Evolutionary conservation across 192 early-diverging fungal genomes (phyloP), one percentile per base, ranked within the genome.

Genomic region (Kappamyces sp.): DNA sequence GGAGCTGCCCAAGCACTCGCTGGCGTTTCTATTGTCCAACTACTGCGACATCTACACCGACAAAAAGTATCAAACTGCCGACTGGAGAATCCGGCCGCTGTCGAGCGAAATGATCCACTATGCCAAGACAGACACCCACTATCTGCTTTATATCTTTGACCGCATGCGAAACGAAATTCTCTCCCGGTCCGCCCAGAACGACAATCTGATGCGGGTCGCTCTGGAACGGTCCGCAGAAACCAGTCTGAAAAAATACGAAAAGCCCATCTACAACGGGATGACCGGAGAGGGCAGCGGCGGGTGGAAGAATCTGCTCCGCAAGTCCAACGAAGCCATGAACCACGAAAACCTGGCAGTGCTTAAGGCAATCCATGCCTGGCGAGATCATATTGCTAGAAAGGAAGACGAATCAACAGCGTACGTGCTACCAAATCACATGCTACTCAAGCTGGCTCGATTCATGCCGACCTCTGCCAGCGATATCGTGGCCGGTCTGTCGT

Each of bases 61-160:
- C 70, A 99, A 99, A 62, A 75, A 80, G 63, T 96, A 90, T 69
- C 96, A 99, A 73, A 66, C 91, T 49, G 94, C 93, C 14, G 96
- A 99, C 70, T 99, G 96, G 96, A 73, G 96, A 61, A 88, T 97
- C 54, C 88, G 89, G n/a, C 96, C 96, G 3, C 52, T 99, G 11
- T 89, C 96, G 2, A 62, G 65, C 9, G 95, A 97, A 62, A 94
- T 99, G 94, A 48, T 92, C 54, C 67, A 69, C 11, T 99, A 99
- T 67, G 96, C 96, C 0, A 81, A 91, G 9, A 76, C 81, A 7
- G 96, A 99, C 70, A 98, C 96, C 14, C 96, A 99, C 62, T 99
- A 89, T 61, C 76, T 99, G 30, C 76, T 97, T 12, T 91, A 94
- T 64, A 87, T 99, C 31, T 99, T 84, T 63, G 95, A 98, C 75